Conservation (phyloP, 768 basidiomycete genomes). For the Russula lepida region DNA sequence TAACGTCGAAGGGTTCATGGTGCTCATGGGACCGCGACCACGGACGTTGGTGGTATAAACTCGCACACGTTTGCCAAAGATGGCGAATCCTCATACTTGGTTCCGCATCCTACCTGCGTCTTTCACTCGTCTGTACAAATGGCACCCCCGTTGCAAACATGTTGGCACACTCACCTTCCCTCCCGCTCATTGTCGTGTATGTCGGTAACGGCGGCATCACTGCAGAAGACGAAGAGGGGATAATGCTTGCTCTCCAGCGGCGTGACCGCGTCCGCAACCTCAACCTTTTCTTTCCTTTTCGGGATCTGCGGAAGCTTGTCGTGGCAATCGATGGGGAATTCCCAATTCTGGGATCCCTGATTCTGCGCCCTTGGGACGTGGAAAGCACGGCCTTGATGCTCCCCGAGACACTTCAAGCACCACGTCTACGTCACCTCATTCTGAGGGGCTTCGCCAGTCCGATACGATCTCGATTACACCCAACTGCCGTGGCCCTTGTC, state of each 20-base stretch:
- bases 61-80: too few relatives aligned
- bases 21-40: too few relatives aligned
- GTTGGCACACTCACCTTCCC: neutral
- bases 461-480: neutral
- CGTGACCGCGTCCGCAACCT: neutral
- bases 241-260: neutral
- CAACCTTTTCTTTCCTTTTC: neutral
- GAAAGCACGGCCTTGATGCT: neutral
- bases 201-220: neutral
- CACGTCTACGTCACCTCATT: neutral
- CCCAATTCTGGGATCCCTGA: neutral
- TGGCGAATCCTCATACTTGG: too few relatives aligned
- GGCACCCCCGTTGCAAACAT: neutral
- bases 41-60: too few relatives aligned
- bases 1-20: too few relatives aligned
- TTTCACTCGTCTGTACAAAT: too few relatives aligned
- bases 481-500: neutral
- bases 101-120: too few relatives aligned
- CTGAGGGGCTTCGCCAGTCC: neutral
- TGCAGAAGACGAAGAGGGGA: neutral
- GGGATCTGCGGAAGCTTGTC: neutral
- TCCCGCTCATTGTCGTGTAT: neutral
- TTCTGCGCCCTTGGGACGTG: rapidly evolving
- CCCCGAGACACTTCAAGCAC: neutral
- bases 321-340: neutral